A percentile compares a stretch with the other conserved stretches of the same genome.
Evolutionary conservation across 352 stramenopile species (phyloP).

Genomic region (Globisporangium nagaii): DNA sequence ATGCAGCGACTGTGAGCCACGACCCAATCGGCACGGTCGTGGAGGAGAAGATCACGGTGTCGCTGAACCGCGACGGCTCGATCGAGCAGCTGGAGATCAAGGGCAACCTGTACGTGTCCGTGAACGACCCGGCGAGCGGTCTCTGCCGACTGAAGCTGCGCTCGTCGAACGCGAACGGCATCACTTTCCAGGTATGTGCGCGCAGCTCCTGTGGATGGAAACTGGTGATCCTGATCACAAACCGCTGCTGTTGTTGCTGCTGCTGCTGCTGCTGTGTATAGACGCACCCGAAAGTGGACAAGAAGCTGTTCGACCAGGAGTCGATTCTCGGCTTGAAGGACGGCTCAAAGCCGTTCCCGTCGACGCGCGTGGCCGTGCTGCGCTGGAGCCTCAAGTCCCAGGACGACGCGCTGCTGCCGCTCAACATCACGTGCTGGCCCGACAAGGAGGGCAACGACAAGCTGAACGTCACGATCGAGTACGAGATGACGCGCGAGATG

Average conservation of each 20-base stretch:
- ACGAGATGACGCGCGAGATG: slow-evolving; percentile 85
- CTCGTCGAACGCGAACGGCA: slow-evolving; percentile 55
- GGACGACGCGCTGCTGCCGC: slow-evolving; percentile 75
- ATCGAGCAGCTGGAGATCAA: slow-evolving; percentile 86
- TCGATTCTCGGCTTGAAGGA: slow-evolving; percentile 79
- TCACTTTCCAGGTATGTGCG: slow-evolving; percentile 65
- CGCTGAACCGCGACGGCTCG: slow-evolving; percentile 74
- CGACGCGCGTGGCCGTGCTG: slow-evolving; percentile 73
- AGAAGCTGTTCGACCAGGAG: slow-evolving; percentile 81
- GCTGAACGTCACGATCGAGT: slow-evolving; percentile 87
- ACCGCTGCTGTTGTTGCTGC: not conserved
- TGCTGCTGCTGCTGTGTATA: slow-evolving; percentile 4
- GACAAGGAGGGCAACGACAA: slow-evolving; percentile 82
- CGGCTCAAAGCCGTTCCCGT: slow-evolving; percentile 76
- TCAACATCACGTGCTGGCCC: slow-evolving; percentile 87
- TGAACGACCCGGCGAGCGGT: slow-evolving; percentile 68
- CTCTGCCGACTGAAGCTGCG: slow-evolving; percentile 73
- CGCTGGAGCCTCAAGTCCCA: slow-evolving; percentile 86
- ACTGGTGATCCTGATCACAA: not conserved
- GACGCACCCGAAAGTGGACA: slow-evolving; percentile 87
- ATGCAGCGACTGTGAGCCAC: slow-evolving; percentile 51
- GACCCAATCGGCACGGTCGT: slow-evolving; percentile 80
- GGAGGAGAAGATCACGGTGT: slow-evolving; percentile 85
- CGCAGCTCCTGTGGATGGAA: not conserved
- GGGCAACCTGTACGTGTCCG: slow-evolving; percentile 78